Percentiles rank a stretch among this genome's conserved stretches.
Evolutionary conservation across 1,139 yeast species (phyloP).

Genomic region (Yamadazyma pseudoaaseri): DNA sequence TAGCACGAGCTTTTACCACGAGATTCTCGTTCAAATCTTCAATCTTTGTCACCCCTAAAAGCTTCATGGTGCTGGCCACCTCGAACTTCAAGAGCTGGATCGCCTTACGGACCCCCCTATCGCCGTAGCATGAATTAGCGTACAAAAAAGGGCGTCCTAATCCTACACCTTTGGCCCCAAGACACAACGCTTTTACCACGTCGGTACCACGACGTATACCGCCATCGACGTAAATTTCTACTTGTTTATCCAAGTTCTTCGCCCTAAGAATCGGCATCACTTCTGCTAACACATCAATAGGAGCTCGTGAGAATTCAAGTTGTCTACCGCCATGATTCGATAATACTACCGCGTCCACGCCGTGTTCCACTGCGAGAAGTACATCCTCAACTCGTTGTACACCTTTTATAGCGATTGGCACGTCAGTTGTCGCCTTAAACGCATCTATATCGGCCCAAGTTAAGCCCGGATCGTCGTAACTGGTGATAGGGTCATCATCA

Average conservation of each 20-base stretch:
- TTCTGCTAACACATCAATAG: slow-evolving; percentile 50
- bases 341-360: slow-evolving; percentile 48
- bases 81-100: slow-evolving; percentile 45
- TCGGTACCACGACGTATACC: slow-evolving; percentile 58
- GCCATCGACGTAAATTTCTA: slow-evolving; percentile 52
- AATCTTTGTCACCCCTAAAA: slow-evolving; percentile 40
- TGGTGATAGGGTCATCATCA: slow-evolving; percentile 9
- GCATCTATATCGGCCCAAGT: slow-evolving; percentile 21
- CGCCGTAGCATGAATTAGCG: slow-evolving; percentile 50
- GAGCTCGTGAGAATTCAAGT: slow-evolving; percentile 47
- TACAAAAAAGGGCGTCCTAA: slow-evolving; percentile 50
- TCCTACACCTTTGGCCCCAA: slow-evolving; percentile 59
- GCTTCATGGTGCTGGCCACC: slow-evolving; percentile 44
- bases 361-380: slow-evolving; percentile 43
- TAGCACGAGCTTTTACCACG: slow-evolving; percentile 10
- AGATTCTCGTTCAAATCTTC: slow-evolving; percentile 28
- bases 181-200: slow-evolving; percentile 50
- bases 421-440: slow-evolving; percentile 20
- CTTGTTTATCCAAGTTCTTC: slow-evolving; percentile 29
- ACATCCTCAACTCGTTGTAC: slow-evolving; percentile 53
- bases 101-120: slow-evolving; percentile 44
- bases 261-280: slow-evolving; percentile 39
- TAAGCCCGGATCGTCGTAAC: slow-evolving; percentile 13
- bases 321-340: slow-evolving; percentile 62
- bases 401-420: slow-evolving; percentile 49